Base-by-base conservation (phyloP, 1,139 yeast genomes). In the Pneumocystis carinii region DNA sequence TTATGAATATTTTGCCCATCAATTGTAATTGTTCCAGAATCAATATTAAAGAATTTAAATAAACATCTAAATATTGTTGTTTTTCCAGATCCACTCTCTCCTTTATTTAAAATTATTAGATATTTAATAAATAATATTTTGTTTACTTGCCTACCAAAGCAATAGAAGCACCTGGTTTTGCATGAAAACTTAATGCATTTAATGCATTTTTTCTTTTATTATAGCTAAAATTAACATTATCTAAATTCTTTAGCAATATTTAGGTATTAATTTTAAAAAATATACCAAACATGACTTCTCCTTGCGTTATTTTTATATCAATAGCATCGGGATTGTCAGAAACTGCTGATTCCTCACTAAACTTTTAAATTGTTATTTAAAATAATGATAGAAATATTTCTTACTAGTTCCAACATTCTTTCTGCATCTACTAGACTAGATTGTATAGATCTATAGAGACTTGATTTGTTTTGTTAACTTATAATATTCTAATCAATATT, bases 181-280 rank as follows among this genome's bases (percentile, higher is more conserved):
- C 87, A 0, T 85, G 82, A 71, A 92, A 92, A 0, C 85, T 75
- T 8, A 94, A 94, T 73, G 90, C 86, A 61, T 81, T 78, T 70
- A 92, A 78, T 69, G 94, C 94, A 42, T 90, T 90, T 68, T 97
- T 78, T 63, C 87, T 92, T 1, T 90, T 87, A 70, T 86, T 90
- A 73, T 92, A 92, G 1, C 96, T 96, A 75, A 92, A 92, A 0
- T 92, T 81, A 36, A 92, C 98, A 71, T 92, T 90, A 71, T 90
- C 59, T 57, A 15, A 2, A 17, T 39, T 37, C 19, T 12, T 24
- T 24, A 24, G 10, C n/a, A 48, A 19, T 24, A 57, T 19, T 7
- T 57, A 27, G 19, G 24, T 8, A 12, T 57, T 39, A 57, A 17
- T 12, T 39, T 17, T 27, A 6, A 37, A 57, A 12, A 57, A 3